These are phyloP conservation scores for Malus hybrid DNA, from an alignment of 331 rosid genomes.

Conservation along the genomic window DNA sequence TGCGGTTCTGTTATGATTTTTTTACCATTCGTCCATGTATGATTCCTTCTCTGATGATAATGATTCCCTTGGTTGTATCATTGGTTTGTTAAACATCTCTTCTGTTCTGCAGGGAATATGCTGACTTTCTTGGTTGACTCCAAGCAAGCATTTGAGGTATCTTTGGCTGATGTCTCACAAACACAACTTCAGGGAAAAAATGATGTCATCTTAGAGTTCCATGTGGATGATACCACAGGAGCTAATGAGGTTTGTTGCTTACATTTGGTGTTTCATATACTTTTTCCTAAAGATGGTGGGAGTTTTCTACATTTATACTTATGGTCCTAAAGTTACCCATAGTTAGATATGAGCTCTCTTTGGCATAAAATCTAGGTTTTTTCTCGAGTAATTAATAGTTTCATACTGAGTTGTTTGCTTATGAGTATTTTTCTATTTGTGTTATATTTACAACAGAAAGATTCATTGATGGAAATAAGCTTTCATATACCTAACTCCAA, in stretches of 20 bases:
- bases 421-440: not conserved
- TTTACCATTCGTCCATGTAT: not conserved
- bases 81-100: not conserved
- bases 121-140: conserved; percentile 82
- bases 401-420: not conserved
- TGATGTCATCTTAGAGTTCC: conserved; percentile 90
- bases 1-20: not conserved
- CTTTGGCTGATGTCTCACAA: conserved; percentile 94
- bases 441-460: conserved; percentile 50
- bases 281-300: not conserved
- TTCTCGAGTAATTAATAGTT: not conserved
- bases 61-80: not conserved
- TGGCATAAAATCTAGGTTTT: not conserved
- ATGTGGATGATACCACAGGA: conserved; percentile 95
- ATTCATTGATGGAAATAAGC: conserved; percentile 95
- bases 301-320: not conserved
- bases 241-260: conserved; percentile 72
- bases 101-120: conserved; percentile 62
- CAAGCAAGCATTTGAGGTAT: conserved; percentile 96
- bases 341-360: not conserved
- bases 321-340: not conserved
- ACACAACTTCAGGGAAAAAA: conserved; percentile 93
- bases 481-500: conserved; percentile 95
- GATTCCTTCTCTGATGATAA: not conserved
- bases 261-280: not conserved